A percentile compares a stretch with the other conserved stretches of the same genome.
phyloP scores from a whole-genome alignment of 2,329 filamentous ascomycete species.

The Xylariaceae sp. region DNA sequence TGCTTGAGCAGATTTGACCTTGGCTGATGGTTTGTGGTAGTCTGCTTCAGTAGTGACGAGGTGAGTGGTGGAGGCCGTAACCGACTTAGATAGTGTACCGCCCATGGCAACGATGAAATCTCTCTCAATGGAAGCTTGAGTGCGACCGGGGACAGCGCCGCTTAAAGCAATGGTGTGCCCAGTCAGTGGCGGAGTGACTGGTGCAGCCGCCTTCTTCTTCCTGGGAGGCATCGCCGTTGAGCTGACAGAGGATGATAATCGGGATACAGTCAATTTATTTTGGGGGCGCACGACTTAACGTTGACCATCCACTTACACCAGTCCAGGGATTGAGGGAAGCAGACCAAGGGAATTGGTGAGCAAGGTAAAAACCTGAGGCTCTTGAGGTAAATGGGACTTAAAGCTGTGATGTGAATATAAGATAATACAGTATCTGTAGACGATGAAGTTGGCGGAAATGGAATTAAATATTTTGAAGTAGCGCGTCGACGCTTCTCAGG shows the following conservation, averaged over 20 bases:
- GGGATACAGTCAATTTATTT: too few relatives aligned
- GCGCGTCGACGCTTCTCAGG: constrained; percentile 25
- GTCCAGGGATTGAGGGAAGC: neutral
- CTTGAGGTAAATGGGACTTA: neutral
- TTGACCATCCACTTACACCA: too few relatives aligned
- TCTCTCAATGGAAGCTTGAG: constrained; percentile 55
- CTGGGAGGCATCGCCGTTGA: constrained; percentile 30
- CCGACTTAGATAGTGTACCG: constrained; percentile 51
- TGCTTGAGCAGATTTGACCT: constrained; percentile 55
- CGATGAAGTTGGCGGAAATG: neutral
- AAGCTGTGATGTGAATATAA: neutral
- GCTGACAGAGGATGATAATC: neutral
- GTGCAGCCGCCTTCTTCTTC: constrained; percentile 26
- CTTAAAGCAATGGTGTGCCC: constrained; percentile 62
- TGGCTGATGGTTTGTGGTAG: constrained; percentile 54
- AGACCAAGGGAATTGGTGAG: neutral
- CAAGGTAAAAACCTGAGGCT: neutral
- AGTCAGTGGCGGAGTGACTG: constrained; percentile 46
- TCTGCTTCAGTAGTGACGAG: constrained; percentile 62
- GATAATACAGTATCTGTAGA: neutral
- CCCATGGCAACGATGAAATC: constrained; percentile 55
- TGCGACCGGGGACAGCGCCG: constrained; percentile 62
- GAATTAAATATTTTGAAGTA: constrained; percentile 28
- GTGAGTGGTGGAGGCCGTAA: constrained; percentile 60
- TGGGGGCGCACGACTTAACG: too few relatives aligned